Percentiles rank a stretch among this genome's conserved stretches.
Conservation (phyloP, 371 early-diverging fungal genomes). For the Mortierella sp. region DNA sequence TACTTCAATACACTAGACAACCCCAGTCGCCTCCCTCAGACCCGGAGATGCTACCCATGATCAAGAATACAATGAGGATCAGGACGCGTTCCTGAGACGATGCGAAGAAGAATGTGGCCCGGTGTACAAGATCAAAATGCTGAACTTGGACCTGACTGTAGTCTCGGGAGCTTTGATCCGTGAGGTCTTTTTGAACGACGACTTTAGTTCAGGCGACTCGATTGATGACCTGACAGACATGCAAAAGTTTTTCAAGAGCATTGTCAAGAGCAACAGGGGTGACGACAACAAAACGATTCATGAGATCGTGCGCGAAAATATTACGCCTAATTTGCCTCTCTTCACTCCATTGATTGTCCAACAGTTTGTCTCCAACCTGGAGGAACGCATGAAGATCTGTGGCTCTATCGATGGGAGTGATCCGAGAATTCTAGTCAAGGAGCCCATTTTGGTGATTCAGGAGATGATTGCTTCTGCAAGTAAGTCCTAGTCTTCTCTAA, state of each 20-base stretch:
- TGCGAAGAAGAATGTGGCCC: conserved; percentile 32
- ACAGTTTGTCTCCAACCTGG: conserved; percentile 7
- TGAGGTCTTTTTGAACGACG: conserved; percentile 2
- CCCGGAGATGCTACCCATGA: conserved; percentile 32
- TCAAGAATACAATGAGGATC: conserved; percentile 15
- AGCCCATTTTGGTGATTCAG: conserved; percentile 13
- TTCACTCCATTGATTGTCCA: conserved; percentile 42
- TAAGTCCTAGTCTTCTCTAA: conserved; percentile 9
- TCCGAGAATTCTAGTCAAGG: conserved; percentile 12
- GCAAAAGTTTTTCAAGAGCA: conserved; percentile 4
- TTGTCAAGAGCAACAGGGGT: conserved; percentile 33
- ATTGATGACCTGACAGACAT: conserved; percentile 29
- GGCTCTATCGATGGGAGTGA: not conserved
- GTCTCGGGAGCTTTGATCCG: conserved; percentile 26
- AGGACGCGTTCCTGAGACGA: conserved; percentile 14
- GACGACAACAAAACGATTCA: conserved; percentile 18
- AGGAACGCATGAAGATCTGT: conserved; percentile 10
- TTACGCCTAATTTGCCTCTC: conserved; percentile 25
- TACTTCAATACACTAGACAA: conserved; percentile 3
- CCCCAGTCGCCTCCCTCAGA: conserved; percentile 25
- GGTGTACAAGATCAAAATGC: conserved; percentile 12
- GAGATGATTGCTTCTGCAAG: conserved; percentile 44
- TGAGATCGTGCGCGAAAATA: conserved; percentile 18
- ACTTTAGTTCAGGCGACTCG: conserved; percentile 8
- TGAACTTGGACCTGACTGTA: conserved; percentile 14